phyloP scores from a whole-genome alignment of 106 monocot genomes.

The Acorus calamus region DNA sequence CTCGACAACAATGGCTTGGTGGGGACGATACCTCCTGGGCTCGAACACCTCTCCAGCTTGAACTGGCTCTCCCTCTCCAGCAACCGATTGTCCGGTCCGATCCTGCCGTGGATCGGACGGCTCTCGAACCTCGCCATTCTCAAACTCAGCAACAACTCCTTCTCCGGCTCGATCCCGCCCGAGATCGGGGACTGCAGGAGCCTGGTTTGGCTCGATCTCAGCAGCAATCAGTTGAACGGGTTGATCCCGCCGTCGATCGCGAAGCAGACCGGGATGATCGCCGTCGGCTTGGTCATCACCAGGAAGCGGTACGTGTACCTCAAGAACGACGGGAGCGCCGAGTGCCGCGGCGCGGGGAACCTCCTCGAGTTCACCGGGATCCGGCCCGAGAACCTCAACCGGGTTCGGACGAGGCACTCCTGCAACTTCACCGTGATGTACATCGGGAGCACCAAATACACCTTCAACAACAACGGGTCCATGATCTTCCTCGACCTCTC shows the following conservation, averaged over 20 bases:
- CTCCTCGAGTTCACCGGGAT: constrained; percentile 85
- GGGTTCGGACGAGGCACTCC: constrained; percentile 34
- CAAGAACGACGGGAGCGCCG: constrained; percentile 59
- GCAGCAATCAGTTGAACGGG: constrained; percentile 65
- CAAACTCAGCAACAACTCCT: no score
- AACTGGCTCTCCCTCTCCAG: no score
- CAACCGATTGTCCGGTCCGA: no score
- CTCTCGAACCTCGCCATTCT: no score
- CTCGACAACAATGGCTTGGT: no score
- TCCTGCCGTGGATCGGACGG: no score
- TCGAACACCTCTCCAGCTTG: no score
- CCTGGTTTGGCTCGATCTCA: constrained; percentile 84
- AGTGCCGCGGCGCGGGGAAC: constrained; percentile 65
- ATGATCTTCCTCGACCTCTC: constrained; percentile 90
- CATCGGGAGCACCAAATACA: constrained; percentile 71
- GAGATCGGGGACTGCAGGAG: constrained; percentile 93
- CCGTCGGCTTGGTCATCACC: constrained; percentile 63
- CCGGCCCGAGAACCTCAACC: constrained; percentile 45
- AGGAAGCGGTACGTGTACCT: constrained; percentile 77
- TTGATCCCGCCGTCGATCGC: constrained; percentile 51
- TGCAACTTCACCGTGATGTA: constrained; percentile 87
- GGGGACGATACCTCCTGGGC: no score
- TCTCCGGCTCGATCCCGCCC: constrained; percentile 73
- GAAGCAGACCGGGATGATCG: constrained; percentile 73
- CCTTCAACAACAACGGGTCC: constrained; percentile 91